These are phyloP conservation scores for Myxozyma geophila DNA, from an alignment of 805 yeast species.

Conservation along the genomic window DNA sequence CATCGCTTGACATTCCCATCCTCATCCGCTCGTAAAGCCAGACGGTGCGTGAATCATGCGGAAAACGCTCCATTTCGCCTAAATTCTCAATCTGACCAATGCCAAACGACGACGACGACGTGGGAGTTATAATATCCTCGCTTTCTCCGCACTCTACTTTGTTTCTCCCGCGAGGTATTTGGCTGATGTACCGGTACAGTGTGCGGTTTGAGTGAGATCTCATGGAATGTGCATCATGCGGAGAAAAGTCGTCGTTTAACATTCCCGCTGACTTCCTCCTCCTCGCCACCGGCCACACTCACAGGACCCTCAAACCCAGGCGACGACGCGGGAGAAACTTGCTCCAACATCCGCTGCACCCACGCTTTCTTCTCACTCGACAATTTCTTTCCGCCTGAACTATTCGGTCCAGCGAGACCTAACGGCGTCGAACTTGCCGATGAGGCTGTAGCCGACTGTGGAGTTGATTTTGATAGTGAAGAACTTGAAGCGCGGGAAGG, in stretches of 20 bases:
- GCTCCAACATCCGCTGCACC: conserved; percentile 32
- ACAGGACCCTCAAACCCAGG: background rate
- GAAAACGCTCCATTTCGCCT: no score
- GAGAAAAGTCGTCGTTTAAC: conserved; percentile 15
- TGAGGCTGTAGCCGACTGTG: background rate
- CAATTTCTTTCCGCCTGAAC: conserved; percentile 20
- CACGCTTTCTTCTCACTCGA: conserved; percentile 28
- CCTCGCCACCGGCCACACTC: background rate
- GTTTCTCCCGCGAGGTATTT: no score
- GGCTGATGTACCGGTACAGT: no score
- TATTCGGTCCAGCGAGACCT: conserved; percentile 23
- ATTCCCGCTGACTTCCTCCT: conserved; percentile 1
- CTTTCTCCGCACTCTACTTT: no score
- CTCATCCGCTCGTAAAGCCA: no score
- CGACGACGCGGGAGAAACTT: conserved; percentile 23
- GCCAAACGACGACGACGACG: no score
- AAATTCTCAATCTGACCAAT: no score
- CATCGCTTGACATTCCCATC: no score
- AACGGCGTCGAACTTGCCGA: conserved; percentile 11
- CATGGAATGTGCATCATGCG: background rate
- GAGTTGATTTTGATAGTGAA: background rate
- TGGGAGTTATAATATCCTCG: no score
- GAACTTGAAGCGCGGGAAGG: conserved; percentile 8
- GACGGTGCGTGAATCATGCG: no score
- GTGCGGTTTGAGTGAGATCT: no score